These are phyloP conservation scores for Eragrostis curvula DNA, from an alignment of 176 grass and related monocot species.

Conservation along the genomic window DNA sequence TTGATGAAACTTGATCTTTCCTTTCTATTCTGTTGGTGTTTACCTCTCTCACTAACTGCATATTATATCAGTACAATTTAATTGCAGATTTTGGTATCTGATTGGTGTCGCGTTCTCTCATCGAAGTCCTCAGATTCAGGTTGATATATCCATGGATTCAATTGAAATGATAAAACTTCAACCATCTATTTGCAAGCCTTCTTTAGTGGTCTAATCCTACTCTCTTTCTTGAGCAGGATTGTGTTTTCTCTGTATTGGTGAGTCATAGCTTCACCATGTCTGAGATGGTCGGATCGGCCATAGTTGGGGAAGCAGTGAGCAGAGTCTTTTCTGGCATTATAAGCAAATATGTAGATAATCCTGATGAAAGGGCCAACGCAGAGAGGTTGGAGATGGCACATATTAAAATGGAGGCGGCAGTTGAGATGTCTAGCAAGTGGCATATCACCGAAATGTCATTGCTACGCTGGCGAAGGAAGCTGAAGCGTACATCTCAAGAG, in stretches of 20 bases:
- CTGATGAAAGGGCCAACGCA: background rate
- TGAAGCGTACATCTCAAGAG: background rate
- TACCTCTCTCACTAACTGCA: no score
- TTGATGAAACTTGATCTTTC: no score
- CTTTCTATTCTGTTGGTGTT: no score
- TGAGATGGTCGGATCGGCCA: conserved; percentile 2
- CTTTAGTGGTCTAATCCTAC: background rate
- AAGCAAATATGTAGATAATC: background rate
- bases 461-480: conserved; percentile 7
- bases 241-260: background rate
- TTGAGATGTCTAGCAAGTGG: conserved; percentile 11
- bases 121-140: background rate
- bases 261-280: background rate
- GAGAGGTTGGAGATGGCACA: no score
- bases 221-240: background rate
- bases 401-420: background rate
- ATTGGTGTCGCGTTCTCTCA: no score
- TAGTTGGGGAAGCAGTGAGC: conserved; percentile 23
- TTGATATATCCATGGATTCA: background rate
- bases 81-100: no score
- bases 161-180: no score
- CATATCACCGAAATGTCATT: background rate
- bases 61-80: no score
- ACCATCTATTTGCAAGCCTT: no score
- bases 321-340: background rate